These are phyloP conservation scores for Tuber indicum DNA, from an alignment of 495 filamentous ascomycete genomes.

Conservation along the genomic window DNA sequence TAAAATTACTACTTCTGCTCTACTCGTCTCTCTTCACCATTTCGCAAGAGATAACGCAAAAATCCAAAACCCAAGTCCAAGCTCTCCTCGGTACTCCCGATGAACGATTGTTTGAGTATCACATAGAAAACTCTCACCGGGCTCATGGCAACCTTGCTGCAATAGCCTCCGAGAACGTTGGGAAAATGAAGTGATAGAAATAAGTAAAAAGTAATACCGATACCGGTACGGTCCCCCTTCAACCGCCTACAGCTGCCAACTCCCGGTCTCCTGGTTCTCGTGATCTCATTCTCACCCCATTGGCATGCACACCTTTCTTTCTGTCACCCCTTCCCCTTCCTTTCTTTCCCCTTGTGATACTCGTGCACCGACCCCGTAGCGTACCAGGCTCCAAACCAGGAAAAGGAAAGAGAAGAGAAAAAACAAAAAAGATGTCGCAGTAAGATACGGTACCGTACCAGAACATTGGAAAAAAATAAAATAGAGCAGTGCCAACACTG, in stretches of 20 bases:
- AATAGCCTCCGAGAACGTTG: neutral
- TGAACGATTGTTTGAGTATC: neutral
- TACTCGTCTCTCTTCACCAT: neutral
- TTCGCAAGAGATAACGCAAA: neutral
- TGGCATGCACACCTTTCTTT: neutral
- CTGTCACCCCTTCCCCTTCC: neutral
- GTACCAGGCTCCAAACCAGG: neutral
- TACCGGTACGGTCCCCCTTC: neutral
- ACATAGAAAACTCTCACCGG: neutral
- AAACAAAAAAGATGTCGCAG: conserved; percentile 6
- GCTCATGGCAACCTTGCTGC: neutral
- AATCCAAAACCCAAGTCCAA: neutral
- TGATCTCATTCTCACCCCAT: neutral
- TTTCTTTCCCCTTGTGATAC: neutral
- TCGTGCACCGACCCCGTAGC: neutral
- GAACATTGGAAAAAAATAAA: conserved; percentile 11
- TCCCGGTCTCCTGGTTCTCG: neutral
- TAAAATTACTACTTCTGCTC: neutral
- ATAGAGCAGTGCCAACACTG: conserved; percentile 13
- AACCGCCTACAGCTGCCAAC: neutral
- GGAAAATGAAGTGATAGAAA: neutral
- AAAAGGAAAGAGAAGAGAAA: neutral
- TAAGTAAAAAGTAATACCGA: neutral
- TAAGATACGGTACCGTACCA: conserved; percentile 17
- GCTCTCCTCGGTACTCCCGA: neutral